Conservation (phyloP, 768 basidiomycete genomes). For the Amanita exitialis region DNA sequence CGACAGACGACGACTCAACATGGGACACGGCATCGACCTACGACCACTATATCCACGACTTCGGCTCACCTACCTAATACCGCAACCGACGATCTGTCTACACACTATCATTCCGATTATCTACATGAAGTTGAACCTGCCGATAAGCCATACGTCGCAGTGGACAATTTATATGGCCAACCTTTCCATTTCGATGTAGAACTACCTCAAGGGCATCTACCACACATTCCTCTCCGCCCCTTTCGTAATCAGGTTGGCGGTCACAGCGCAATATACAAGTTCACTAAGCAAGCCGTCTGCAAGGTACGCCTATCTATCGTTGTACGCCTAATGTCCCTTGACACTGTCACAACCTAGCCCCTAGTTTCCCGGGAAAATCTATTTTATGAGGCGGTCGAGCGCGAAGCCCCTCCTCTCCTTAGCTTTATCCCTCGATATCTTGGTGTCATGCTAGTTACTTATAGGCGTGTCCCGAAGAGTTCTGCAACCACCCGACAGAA, state of each 20-base stretch:
- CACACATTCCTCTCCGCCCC: conserved; percentile 87
- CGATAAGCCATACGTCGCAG: neutral
- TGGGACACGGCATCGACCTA: conserved; percentile 66
- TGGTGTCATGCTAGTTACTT: conserved; percentile 97
- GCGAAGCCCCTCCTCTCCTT: conserved; percentile 84
- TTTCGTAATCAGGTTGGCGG: conserved; percentile 98
- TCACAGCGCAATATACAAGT: conserved; percentile 95
- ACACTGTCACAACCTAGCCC: conserved; percentile 43
- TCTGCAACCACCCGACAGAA: neutral
- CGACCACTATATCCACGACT: conserved; percentile 52
- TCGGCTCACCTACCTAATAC: conserved; percentile 23
- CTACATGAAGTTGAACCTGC: neutral
- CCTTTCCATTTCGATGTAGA: conserved; percentile 26
- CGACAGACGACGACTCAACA: conserved; percentile 68
- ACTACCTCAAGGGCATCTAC: conserved; percentile 49
- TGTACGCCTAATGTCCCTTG: conserved; percentile 12
- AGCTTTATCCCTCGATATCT: conserved; percentile 96
- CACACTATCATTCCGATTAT: neutral
- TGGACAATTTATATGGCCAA: conserved; percentile 20
- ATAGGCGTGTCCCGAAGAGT: conserved; percentile 63
- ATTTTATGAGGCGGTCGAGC: conserved; percentile 95
- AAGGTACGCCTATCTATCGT: conserved; percentile 54
- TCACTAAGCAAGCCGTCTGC: conserved; percentile 95
- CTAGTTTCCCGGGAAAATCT: conserved; percentile 94
- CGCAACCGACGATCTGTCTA: neutral